A percentile compares a stretch with the other conserved stretches of the same genome.
Evolutionary conservation across 2,329 filamentous ascomycete genomes (phyloP).

Genomic region (Botrytis cinerea): DNA sequence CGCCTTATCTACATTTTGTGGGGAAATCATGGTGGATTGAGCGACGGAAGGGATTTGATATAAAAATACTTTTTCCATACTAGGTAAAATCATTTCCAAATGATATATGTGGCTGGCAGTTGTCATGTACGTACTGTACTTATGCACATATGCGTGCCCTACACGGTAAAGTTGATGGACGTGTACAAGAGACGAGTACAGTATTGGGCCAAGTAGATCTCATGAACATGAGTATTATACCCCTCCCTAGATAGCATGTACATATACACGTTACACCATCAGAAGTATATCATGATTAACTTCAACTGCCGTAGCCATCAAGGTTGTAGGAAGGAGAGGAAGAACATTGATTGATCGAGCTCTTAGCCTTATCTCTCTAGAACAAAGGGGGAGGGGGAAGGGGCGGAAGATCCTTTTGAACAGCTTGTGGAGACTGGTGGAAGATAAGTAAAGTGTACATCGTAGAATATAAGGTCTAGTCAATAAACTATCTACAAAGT

Average conservation of each 20-base stretch:
- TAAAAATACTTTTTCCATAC: constrained; percentile 11
- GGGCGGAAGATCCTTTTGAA: background rate
- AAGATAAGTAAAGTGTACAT: background rate
- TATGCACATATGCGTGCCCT: background rate
- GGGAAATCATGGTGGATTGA: constrained; percentile 3
- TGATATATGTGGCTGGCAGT: background rate
- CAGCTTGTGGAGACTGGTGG: constrained; percentile 7
- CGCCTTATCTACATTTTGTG: constrained; percentile 16
- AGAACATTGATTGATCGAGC: background rate
- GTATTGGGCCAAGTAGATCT: background rate
- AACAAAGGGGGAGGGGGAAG: background rate
- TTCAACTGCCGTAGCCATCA: constrained; percentile 2
- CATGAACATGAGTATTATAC: background rate
- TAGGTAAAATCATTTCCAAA: background rate
- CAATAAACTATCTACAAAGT: background rate
- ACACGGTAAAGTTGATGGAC: background rate
- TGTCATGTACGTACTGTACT: too few species aligned
- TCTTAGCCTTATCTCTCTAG: constrained; percentile 6
- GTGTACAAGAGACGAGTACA: background rate
- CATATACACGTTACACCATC: background rate
- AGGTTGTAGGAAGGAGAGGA: background rate
- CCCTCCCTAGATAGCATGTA: background rate
- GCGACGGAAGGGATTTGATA: background rate
- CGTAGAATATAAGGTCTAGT: background rate
- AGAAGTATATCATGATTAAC: background rate